These are phyloP conservation scores for Noccaea bulbosa DNA, from an alignment of 345 rosid species.

Conservation along the genomic window DNA sequence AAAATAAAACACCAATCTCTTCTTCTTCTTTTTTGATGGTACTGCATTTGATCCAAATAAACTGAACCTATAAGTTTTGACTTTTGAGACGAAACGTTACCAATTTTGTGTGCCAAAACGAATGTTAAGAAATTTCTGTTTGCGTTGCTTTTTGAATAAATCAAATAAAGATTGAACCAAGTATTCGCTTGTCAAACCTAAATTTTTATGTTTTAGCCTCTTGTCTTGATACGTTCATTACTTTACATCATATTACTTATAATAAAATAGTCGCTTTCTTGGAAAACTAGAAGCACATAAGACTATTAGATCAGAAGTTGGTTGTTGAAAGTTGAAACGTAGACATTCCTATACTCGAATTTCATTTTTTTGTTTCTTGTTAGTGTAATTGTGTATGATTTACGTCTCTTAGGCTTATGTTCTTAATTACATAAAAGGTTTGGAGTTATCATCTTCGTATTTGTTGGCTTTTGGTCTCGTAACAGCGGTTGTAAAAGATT, in stretches of 20 bases:
- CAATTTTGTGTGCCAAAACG: slow-evolving; percentile 2
- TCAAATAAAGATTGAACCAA: slow-evolving; percentile 3
- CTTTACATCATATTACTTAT: no score
- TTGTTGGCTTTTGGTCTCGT: no score
- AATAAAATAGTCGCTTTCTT: no score
- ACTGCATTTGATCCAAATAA: slow-evolving; percentile 2
- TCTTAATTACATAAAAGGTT: neutral
- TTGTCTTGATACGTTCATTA: no score
- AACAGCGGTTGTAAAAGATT: no score
- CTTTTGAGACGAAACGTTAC: slow-evolving; percentile 21
- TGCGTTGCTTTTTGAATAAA: slow-evolving; percentile 11
- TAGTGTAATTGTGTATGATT: neutral
- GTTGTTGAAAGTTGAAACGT: no score
- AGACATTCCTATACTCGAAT: no score
- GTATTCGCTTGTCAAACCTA: neutral
- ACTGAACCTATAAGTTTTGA: slow-evolving; percentile 25
- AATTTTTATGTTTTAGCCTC: no score
- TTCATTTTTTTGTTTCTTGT: neutral
- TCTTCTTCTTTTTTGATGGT: neutral
- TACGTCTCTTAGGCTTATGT: neutral
- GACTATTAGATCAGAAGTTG: no score
- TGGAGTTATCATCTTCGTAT: neutral
- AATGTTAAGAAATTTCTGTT: neutral
- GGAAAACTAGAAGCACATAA: no score
- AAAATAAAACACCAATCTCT: neutral